Conservation (phyloP, 257 asterid species). For the Jacaranda copaia region DNA sequence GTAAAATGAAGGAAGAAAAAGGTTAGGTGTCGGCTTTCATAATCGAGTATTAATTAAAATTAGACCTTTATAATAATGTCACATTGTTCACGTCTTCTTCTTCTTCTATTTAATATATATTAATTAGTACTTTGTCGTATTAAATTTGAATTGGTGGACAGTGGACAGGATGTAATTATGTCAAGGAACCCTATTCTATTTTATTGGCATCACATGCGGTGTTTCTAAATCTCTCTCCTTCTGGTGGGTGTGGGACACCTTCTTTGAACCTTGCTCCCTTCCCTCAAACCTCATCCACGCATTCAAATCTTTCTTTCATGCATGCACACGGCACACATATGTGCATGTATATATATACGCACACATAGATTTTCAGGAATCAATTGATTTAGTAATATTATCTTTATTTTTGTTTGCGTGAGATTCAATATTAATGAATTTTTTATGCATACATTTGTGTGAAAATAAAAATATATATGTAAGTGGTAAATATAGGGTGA, state of each 20-base stretch:
- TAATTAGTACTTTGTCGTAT: not conserved
- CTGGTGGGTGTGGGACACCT: not conserved
- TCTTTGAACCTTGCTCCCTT: conserved; percentile 10
- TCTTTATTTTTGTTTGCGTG: no score
- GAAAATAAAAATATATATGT: no score
- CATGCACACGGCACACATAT: no score
- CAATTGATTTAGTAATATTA: no score
- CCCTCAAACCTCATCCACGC: no score
- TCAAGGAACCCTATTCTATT: not conserved
- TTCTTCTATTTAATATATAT: not conserved
- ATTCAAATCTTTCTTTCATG: no score
- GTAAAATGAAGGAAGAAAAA: no score
- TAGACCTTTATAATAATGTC: not conserved
- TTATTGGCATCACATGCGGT: conserved; percentile 7
- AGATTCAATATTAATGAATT: no score
- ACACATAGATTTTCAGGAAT: no score
- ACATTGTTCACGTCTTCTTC: conserved; percentile 18
- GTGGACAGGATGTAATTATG: not conserved
- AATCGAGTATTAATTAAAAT: not conserved
- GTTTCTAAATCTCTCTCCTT: not conserved
- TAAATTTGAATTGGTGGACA: not conserved
- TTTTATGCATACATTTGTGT: no score
- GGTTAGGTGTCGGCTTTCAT: not conserved
- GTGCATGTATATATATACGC: no score
- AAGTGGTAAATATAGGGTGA: no score